Conservation (phyloP, 441 rosid species). For the Adansonia madagascariensis region DNA sequence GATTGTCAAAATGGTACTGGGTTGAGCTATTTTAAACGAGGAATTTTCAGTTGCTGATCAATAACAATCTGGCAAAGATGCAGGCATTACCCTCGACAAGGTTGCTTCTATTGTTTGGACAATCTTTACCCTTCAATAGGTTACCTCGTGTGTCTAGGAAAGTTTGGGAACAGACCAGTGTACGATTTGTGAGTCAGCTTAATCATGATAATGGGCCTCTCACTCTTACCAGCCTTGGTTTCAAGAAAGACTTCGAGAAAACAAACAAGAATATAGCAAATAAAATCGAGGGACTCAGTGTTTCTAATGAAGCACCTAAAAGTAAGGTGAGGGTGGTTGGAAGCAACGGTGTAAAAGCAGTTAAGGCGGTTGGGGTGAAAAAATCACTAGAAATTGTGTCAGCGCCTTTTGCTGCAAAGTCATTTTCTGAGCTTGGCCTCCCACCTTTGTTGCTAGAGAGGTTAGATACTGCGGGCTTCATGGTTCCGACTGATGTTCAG, state of each 20-base stretch:
- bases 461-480: conserved; percentile 73
- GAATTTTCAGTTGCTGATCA: not conserved
- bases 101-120: conserved; percentile 64
- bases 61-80: conserved; percentile 39
- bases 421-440: conserved; percentile 86
- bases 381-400: conserved; percentile 48
- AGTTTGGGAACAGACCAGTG: conserved; percentile 39
- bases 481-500: conserved; percentile 84
- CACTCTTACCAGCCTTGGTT: conserved; percentile 62
- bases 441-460: conserved; percentile 65
- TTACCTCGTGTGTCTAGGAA: conserved; percentile 48
- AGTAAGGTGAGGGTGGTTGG: conserved; percentile 42
- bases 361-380: conserved; percentile 43
- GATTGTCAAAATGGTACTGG: not conserved
- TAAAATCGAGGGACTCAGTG: conserved; percentile 39
- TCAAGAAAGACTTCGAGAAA: conserved; percentile 40
- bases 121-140: conserved; percentile 49
- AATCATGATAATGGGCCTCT: conserved; percentile 50
- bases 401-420: conserved; percentile 68
- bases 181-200: conserved; percentile 48
- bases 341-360: conserved; percentile 40
- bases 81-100: conserved; percentile 53
- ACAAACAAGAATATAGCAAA: conserved; percentile 31
- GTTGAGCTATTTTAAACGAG: conserved; percentile 9
- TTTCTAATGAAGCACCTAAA: conserved; percentile 37